Evolutionary conservation across 345 rosid genomes (phyloP), one percentile per base, ranked within the genome.

Genomic region (Bruguiera sexangula): DNA sequence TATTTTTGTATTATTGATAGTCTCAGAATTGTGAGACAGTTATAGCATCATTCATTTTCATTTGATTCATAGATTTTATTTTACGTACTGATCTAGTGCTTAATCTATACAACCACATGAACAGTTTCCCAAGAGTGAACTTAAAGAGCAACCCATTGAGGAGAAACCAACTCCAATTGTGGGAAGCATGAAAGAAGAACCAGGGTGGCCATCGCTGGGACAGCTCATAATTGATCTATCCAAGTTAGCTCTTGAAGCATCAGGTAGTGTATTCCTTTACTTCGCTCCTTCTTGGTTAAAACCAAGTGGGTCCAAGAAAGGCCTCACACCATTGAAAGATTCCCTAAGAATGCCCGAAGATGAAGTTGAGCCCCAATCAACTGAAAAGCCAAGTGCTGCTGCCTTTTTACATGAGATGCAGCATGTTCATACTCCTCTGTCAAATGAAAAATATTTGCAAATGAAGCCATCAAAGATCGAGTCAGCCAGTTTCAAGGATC

Each of bases 171-270:
- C 72, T 62, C 77, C 81, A 60, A 62, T 81, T 21, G 66, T 64
- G 27, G 91, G 86, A 63, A 85, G 73, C 79, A 59, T 68, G 69
- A 93, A 89, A 80, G 92, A 85, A 76, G 96, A 84, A 75, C 97
- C 97, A 24, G 88, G 85, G 18, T 94, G 98, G 98, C 98, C 98
- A 75, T 85, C 97, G 46, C 84, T 89, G 43, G 93, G 97, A 27
- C 93, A 94, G 78, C 96, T 91, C 53, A 20, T 86, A 19, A 56
- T 69, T 8, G 97, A 94, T 80, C 89, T 94, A 31, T 82, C 82
- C 69, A 91, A 91, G 81, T 82, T 88, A 56, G 83, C 87, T 6
- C 78, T 91, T 21, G 98, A 91, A 79, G 89, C 85, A 70, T 58
- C 85, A 53, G 80, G 69, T 67, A 75, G 76, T 60, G 3, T 73